Evolutionary conservation across 2,329 filamentous ascomycete genomes (phyloP).

Genomic region (Lecanoromycetidae sp.): DNA sequence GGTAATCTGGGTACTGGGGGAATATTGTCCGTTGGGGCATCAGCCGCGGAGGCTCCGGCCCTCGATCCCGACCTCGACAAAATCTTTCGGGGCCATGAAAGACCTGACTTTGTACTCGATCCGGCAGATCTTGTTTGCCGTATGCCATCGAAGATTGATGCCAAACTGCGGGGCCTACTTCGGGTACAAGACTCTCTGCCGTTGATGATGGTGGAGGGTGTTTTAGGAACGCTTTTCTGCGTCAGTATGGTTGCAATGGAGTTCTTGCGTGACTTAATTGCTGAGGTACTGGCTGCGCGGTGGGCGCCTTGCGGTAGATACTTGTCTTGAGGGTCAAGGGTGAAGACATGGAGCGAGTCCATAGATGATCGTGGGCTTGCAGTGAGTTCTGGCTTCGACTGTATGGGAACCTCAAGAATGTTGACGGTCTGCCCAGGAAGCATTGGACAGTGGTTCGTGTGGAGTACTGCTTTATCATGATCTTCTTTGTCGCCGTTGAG

Average conservation of each 20-base stretch:
- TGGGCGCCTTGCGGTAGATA: slow-evolving; percentile 31
- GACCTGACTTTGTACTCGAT: slow-evolving; percentile 4
- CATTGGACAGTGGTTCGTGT: slow-evolving; percentile 69
- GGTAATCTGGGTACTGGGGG: slow-evolving; percentile 9
- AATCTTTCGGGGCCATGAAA: slow-evolving; percentile 8
- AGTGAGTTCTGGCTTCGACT: slow-evolving; percentile 38
- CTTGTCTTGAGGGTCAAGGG: slow-evolving; percentile 67
- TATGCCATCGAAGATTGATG: slow-evolving; percentile 11
- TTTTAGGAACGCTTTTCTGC: neutral
- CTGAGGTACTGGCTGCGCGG: slow-evolving; percentile 11
- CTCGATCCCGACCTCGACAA: slow-evolving; percentile 9
- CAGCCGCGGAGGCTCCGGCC: neutral
- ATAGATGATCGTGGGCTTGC: slow-evolving; percentile 49
- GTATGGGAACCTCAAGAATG: slow-evolving; percentile 65
- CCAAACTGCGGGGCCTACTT: slow-evolving; percentile 5
- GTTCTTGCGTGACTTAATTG: slow-evolving; percentile 6
- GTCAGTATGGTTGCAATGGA: neutral
- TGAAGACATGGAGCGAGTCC: slow-evolving; percentile 47
- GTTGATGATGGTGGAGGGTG: neutral
- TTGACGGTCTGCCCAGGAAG: slow-evolving; percentile 83
- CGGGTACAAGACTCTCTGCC: neutral
- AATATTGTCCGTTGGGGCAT: neutral
- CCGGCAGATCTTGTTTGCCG: slow-evolving; percentile 14
- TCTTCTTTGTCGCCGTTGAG: slow-evolving; percentile 66
- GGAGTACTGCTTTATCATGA: slow-evolving; percentile 59